Percentiles rank a stretch among this genome's conserved stretches.
Conservation (phyloP, 306 rosid genomes). For the Quercus robur region DNA sequence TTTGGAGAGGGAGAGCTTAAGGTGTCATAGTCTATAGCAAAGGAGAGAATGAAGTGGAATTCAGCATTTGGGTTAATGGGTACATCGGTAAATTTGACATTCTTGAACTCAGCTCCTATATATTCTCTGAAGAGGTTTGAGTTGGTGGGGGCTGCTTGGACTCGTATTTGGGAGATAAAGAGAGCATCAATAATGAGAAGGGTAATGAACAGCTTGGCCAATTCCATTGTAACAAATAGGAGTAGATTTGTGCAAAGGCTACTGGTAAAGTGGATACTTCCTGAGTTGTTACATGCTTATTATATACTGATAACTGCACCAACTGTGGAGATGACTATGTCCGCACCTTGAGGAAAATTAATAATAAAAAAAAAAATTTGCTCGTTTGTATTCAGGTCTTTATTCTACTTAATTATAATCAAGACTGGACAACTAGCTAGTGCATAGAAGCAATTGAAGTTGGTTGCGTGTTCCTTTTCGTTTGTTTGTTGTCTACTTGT, state of each 20-base stretch:
- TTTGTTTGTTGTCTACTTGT: no score
- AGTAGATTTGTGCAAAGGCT: no score
- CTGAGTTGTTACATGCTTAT: background rate
- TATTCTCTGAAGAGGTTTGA: slow-evolving; percentile 61
- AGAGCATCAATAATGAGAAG: slow-evolving; percentile 30
- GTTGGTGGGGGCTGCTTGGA: slow-evolving; percentile 27
- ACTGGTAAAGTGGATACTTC: background rate
- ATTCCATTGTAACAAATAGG: slow-evolving; percentile 23
- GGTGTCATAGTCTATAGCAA: slow-evolving; percentile 66
- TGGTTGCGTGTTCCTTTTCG: no score
- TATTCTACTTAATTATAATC: no score
- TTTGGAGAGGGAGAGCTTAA: slow-evolving; percentile 57
- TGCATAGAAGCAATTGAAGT: no score
- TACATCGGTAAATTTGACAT: slow-evolving; percentile 60
- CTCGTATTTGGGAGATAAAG: slow-evolving; percentile 15
- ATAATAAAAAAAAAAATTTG: background rate
- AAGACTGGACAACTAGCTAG: no score
- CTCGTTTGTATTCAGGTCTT: no score
- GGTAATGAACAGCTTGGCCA: slow-evolving; percentile 18
- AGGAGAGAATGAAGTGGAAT: slow-evolving; percentile 79
- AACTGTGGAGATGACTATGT: background rate
- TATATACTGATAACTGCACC: background rate
- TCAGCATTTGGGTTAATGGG: slow-evolving; percentile 55
- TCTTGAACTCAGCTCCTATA: slow-evolving; percentile 52
- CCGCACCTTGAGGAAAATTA: no score